Evolutionary conservation across 2,329 filamentous ascomycete genomes (phyloP).

Genomic region (Stenocarpella maydis): DNA sequence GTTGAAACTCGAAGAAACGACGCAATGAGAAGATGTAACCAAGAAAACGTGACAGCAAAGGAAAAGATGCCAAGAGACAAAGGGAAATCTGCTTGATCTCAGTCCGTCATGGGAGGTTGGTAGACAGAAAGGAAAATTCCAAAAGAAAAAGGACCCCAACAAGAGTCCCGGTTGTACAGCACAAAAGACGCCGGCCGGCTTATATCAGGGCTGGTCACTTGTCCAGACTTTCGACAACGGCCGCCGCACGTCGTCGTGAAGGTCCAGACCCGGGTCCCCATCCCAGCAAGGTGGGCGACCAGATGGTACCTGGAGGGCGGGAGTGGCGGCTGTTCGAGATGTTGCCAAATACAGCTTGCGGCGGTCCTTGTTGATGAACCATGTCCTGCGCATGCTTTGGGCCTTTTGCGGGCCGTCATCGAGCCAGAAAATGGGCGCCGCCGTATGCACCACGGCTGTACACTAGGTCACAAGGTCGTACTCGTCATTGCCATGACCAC

Average conservation of each 20-base stretch:
- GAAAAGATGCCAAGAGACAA: slow-evolving; percentile 4
- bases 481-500: slow-evolving; percentile 11
- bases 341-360: slow-evolving; percentile 25
- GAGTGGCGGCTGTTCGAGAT: slow-evolving; percentile 12
- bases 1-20: slow-evolving; percentile 7
- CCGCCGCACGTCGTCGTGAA: slow-evolving; percentile 8
- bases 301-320: neutral
- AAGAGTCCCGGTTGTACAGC: neutral
- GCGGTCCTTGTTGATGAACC: slow-evolving; percentile 1
- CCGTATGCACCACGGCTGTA: neutral
- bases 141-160: slow-evolving; percentile 22
- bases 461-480: slow-evolving; percentile 1
- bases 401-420: slow-evolving; percentile 10
- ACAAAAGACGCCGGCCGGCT: slow-evolving; percentile 8
- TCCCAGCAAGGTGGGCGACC: neutral
- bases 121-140: slow-evolving; percentile 15
- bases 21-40: neutral
- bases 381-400: slow-evolving; percentile 13
- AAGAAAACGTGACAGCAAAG: slow-evolving; percentile 9
- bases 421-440: neutral
- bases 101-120: neutral
- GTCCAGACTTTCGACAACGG: neutral
- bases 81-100: slow-evolving; percentile 6
- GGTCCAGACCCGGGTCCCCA: slow-evolving; percentile 15
- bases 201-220: slow-evolving; percentile 20